A percentile compares a stretch with the other conserved stretches of the same genome.
phyloP scores from a whole-genome alignment of 495 filamentous ascomycete genomes.

The Annulohypoxylon moriforme region DNA sequence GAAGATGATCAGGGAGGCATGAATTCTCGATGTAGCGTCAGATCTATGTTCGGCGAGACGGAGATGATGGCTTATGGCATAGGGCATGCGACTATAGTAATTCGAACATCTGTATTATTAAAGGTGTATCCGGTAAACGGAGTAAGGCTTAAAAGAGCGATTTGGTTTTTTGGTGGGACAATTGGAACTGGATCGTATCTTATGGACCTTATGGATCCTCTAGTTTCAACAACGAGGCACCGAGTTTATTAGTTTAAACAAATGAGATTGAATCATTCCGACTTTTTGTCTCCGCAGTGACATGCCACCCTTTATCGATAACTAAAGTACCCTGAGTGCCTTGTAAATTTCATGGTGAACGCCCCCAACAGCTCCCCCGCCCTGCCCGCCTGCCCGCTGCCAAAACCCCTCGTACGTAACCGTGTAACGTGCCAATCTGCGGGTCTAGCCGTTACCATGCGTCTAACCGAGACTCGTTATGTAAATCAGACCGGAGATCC shows the following conservation, averaged over 20 bases:
- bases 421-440: constrained; percentile 34
- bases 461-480: constrained; percentile 7
- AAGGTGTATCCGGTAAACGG: neutral
- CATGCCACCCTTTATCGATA: constrained; percentile 35
- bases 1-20: constrained; percentile 39
- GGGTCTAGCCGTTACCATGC: neutral
- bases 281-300: constrained; percentile 9
- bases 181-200: neutral
- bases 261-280: constrained; percentile 12
- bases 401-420: constrained; percentile 26
- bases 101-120: constrained; percentile 20
- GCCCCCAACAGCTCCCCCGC: constrained; percentile 19
- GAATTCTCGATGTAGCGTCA: constrained; percentile 26
- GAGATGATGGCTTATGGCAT: neutral
- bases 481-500: constrained; percentile 18
- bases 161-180: constrained; percentile 37
- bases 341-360: too few relatives aligned
- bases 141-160: constrained; percentile 18
- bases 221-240: neutral
- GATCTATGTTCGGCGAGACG: neutral
- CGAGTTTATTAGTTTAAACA: neutral
- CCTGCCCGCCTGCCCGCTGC: neutral
- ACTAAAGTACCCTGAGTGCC: neutral
- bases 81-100: constrained; percentile 1
- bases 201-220: neutral